Percentiles rank a stretch among this genome's conserved stretches.
phyloP scores from a whole-genome alignment of 2,329 filamentous ascomycete genomes.

The Aspergillus niger region DNA sequence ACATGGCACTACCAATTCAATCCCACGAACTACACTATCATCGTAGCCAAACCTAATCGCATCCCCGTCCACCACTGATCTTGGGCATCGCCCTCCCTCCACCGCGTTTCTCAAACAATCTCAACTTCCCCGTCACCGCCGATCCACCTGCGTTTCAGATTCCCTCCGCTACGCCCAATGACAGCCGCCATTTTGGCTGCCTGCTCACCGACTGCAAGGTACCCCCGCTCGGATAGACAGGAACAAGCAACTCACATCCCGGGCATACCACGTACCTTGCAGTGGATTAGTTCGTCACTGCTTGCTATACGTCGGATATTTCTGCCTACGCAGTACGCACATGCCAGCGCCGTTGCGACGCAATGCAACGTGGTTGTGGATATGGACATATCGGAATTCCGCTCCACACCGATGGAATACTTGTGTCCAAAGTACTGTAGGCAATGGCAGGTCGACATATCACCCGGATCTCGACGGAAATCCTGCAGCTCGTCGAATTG shows the following conservation, averaged over 20 bases:
- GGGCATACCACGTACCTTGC: neutral
- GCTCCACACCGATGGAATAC: neutral
- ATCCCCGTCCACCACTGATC: neutral
- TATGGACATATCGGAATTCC: neutral
- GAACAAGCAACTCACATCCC: neutral
- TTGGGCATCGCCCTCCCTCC: neutral
- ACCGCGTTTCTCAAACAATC: neutral
- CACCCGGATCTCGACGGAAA: too few relatives aligned
- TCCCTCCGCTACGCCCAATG: neutral
- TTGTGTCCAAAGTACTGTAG: too few relatives aligned
- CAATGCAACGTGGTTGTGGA: conserved; percentile 1
- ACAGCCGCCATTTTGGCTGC: neutral
- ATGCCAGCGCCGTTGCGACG: neutral
- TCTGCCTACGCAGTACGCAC: neutral
- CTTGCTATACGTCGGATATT: neutral
- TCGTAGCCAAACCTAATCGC: neutral
- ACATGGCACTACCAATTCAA: neutral
- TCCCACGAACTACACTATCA: neutral
- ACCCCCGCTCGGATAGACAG: neutral
- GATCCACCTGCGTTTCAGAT: conserved; percentile 3
- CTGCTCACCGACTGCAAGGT: neutral
- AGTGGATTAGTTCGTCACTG: neutral
- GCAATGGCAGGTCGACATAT: too few relatives aligned
- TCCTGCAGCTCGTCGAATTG: too few relatives aligned
- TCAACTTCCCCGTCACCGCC: neutral